These are phyloP conservation scores for Mycena rosella DNA, from an alignment of 768 basidiomycete species.

Conservation along the genomic window DNA sequence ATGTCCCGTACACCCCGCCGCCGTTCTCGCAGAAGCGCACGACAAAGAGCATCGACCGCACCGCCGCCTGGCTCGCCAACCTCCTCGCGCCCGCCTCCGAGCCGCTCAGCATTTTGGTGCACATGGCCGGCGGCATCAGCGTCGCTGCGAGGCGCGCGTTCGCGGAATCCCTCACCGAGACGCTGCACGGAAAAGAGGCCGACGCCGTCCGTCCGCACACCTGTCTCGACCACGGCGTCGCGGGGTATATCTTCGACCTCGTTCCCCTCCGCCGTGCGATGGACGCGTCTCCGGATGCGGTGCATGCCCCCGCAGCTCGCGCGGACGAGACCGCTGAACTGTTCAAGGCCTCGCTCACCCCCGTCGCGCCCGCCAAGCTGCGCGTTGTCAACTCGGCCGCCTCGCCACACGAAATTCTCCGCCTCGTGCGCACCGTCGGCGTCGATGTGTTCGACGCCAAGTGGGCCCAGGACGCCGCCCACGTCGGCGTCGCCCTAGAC, in stretches of 20 bases:
- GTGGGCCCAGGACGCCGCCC: constrained; percentile 79
- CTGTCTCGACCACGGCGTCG: constrained; percentile 75
- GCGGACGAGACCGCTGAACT: constrained; percentile 51
- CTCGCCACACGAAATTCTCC: constrained; percentile 84
- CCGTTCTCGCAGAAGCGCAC: constrained; percentile 84
- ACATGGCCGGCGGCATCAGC: constrained; percentile 74
- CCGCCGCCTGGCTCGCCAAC: constrained; percentile 70
- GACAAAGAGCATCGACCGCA: constrained; percentile 81
- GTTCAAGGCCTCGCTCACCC: constrained; percentile 69
- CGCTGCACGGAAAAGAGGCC: constrained; percentile 67
- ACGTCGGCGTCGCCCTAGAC: constrained; percentile 81
- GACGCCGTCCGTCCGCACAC: constrained; percentile 63
- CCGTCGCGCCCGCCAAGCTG: constrained; percentile 67
- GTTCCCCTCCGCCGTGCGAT: constrained; percentile 57
- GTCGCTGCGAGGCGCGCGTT: constrained; percentile 74
- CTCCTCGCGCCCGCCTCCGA: constrained; percentile 55
- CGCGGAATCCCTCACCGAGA: constrained; percentile 67
- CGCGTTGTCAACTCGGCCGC: constrained; percentile 68
- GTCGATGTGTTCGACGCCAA: constrained; percentile 81
- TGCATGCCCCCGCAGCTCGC: constrained; percentile 12
- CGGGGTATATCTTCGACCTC: constrained; percentile 81
- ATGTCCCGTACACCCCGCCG: constrained; percentile 73
- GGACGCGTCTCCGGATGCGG: constrained; percentile 36
- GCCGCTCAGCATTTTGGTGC: constrained; percentile 69
- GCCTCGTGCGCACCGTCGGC: constrained; percentile 72